Evolutionary conservation across 2,329 filamentous ascomycete species (phyloP).

Genomic region (Nannizzia gypsea): DNA sequence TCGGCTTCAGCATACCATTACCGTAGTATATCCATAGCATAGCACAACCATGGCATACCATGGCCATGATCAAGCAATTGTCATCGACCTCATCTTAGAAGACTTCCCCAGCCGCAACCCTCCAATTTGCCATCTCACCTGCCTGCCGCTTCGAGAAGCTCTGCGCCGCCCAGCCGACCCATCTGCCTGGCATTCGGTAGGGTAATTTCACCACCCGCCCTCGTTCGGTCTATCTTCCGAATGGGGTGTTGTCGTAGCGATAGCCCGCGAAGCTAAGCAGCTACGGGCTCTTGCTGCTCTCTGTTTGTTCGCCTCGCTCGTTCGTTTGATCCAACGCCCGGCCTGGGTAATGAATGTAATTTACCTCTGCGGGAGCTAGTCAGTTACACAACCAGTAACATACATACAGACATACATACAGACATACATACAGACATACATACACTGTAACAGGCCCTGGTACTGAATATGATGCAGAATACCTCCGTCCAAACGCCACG

Average conservation of each 20-base stretch:
- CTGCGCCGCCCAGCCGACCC: not conserved
- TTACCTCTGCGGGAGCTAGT: too few relatives aligned
- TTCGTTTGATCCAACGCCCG: not conserved
- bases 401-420: too few relatives aligned
- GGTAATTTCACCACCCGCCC: too few relatives aligned
- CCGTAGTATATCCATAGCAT: too few relatives aligned
- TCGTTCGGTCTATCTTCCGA: not conserved
- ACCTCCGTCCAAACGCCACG: slow-evolving; percentile 3
- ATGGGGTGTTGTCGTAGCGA: not conserved
- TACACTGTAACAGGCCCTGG: not conserved
- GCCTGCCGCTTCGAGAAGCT: not conserved
- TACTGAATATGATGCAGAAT: not conserved
- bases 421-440: too few relatives aligned
- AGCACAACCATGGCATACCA: too few relatives aligned
- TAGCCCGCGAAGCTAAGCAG: not conserved
- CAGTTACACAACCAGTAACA: too few relatives aligned
- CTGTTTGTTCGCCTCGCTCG: too few relatives aligned
- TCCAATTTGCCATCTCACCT: not conserved
- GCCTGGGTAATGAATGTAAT: too few relatives aligned
- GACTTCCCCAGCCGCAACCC: not conserved
- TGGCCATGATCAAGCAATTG: too few relatives aligned
- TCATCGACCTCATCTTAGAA: not conserved
- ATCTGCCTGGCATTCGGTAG: not conserved
- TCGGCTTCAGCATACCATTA: not conserved
- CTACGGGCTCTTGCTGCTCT: too few relatives aligned